A percentile compares a stretch with the other conserved stretches of the same genome.
Evolutionary conservation across 2,329 filamentous ascomycete species (phyloP).

Genomic region (Shiraia bambusicola): DNA sequence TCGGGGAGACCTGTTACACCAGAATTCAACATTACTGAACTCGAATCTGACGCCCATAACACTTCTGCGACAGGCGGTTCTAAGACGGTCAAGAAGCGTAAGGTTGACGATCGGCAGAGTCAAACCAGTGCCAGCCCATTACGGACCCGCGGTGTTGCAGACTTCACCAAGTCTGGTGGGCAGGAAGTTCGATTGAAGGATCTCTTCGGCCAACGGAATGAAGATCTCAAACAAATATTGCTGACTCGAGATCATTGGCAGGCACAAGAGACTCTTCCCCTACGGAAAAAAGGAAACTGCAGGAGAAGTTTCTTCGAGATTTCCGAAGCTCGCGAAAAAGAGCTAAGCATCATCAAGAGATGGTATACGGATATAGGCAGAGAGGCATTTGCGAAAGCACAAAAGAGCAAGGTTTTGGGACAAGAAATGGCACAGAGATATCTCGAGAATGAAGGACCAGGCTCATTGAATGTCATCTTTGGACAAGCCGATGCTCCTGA

Average conservation of each 20-base stretch:
- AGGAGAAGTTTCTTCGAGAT: conserved; percentile 48
- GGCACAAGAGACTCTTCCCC: conserved; percentile 54
- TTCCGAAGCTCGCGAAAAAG: conserved; percentile 45
- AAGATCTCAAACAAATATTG: conserved; percentile 53
- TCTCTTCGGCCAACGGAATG: conserved; percentile 53
- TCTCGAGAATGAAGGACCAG: conserved; percentile 39
- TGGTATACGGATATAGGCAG: conserved; percentile 55
- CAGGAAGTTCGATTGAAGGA: conserved; percentile 48
- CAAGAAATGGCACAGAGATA: conserved; percentile 46
- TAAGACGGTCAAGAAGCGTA: background rate
- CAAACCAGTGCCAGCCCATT: conserved; percentile 6
- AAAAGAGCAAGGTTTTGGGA: conserved; percentile 42
- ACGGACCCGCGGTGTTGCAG: conserved; percentile 31
- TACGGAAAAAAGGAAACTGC: conserved; percentile 42
- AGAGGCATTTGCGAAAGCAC: conserved; percentile 46
- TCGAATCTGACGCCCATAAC: conserved; percentile 9
- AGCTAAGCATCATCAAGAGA: conserved; percentile 51
- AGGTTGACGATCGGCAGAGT: background rate
- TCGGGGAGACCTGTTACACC: conserved; percentile 6
- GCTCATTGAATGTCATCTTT: conserved; percentile 50
- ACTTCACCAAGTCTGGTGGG: conserved; percentile 35
- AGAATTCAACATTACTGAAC: conserved; percentile 11
- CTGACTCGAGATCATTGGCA: conserved; percentile 55
- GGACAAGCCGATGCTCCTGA: conserved; percentile 52
- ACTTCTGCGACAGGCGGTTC: conserved; percentile 5